These are phyloP conservation scores for Agrocybe chaxingu DNA, from an alignment of 768 basidiomycete genomes.

Conservation along the genomic window DNA sequence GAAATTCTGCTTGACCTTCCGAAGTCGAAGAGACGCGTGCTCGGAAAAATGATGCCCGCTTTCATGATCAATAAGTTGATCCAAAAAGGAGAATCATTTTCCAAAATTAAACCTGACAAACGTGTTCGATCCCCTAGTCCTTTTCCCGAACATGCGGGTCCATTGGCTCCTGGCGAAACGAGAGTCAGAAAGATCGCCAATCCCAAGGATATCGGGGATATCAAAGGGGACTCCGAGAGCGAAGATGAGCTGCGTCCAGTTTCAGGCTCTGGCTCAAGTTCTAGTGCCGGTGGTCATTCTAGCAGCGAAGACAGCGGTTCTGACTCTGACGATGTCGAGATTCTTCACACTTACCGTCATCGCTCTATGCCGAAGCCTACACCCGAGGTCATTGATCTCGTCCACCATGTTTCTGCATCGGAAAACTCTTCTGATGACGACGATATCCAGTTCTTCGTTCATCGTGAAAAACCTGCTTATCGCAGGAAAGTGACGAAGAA, in stretches of 20 bases:
- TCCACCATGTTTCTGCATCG: neutral
- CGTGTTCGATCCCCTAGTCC: conserved; percentile 3
- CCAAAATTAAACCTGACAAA: conserved; percentile 11
- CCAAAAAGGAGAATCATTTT: conserved; percentile 8
- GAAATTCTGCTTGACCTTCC: neutral
- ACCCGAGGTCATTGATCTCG: conserved; percentile 1
- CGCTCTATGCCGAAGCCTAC: neutral
- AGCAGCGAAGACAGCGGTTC: conserved; percentile 27
- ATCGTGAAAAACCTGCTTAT: neutral
- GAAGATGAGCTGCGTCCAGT: conserved; percentile 19
- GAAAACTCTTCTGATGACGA: neutral
- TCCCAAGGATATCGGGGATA: conserved; percentile 30
- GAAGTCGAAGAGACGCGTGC: neutral
- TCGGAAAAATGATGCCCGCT: conserved; percentile 5
- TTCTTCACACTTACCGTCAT: conserved; percentile 7
- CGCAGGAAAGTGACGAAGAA: neutral
- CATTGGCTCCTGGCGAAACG: conserved; percentile 51
- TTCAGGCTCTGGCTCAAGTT: conserved; percentile 22
- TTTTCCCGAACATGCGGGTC: conserved; percentile 26
- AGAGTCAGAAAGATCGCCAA: conserved; percentile 33
- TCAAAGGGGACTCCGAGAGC: conserved; percentile 67
- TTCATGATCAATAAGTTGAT: conserved; percentile 5
- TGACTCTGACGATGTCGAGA: conserved; percentile 11
- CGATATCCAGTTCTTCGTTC: conserved; percentile 3
- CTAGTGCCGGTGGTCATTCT: conserved; percentile 14